Conservation (phyloP, 1,284 basidiomycete genomes). For the Puccinia coronata region DNA sequence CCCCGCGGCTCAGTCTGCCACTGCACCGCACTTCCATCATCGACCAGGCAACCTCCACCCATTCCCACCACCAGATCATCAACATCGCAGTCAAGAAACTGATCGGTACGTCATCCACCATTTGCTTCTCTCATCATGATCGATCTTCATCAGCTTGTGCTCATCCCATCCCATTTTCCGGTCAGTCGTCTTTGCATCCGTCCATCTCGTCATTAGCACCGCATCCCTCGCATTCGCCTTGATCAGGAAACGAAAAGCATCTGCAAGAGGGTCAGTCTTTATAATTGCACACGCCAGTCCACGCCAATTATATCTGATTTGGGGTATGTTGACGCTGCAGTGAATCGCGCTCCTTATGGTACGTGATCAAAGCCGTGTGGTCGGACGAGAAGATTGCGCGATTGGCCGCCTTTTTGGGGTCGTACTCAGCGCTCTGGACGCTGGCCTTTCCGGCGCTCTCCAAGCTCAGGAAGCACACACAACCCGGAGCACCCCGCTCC, state of each 20-base stretch:
- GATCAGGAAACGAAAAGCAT: conserved; percentile 28
- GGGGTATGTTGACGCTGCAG: not conserved
- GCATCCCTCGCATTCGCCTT: conserved; percentile 41
- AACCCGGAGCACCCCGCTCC: not conserved
- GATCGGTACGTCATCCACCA: conserved; percentile 28
- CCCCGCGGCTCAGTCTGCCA: conserved; percentile 14
- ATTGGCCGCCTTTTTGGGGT: conserved; percentile 33
- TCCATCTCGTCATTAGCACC: conserved; percentile 36
- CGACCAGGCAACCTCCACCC: conserved; percentile 23
- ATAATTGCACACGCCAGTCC: not conserved
- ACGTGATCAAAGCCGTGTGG: conserved; percentile 20
- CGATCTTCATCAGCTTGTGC: not conserved
- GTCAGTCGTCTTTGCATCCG: conserved; percentile 44
- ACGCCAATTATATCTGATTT: not conserved
- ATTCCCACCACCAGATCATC: conserved; percentile 37
- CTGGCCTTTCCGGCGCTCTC: conserved; percentile 30
- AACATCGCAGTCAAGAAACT: conserved; percentile 42
- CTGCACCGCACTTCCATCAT: conserved; percentile 37
- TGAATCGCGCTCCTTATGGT: conserved; percentile 25
- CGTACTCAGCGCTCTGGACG: conserved; percentile 44
- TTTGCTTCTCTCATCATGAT: too few relatives aligned
- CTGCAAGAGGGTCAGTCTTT: conserved; percentile 19
- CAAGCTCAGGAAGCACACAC: conserved; percentile 7
- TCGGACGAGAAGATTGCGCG: conserved; percentile 27
- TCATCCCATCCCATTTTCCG: not conserved